Evolutionary conservation across 768 basidiomycete species (phyloP), one percentile per base, ranked within the genome.

Genomic region (Cystobasidium onofrii): DNA sequence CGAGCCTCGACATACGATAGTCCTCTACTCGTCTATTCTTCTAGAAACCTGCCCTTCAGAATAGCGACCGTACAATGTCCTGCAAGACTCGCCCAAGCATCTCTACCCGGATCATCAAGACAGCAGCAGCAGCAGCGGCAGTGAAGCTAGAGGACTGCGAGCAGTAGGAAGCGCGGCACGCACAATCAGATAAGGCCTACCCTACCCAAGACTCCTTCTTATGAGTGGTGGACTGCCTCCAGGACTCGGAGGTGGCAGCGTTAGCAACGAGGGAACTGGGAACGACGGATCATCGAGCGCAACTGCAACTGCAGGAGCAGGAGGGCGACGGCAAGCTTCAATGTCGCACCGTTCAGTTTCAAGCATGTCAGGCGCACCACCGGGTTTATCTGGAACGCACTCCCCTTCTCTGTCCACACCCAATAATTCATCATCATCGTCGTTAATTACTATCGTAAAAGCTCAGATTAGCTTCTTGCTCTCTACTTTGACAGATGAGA

Each of bases 401-500:
- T 41, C 36, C 23, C 69, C 69, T 34, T 60, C 69, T 6, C 23
- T 17, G 15, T 33, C 33, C 23, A 33, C 61, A 44, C 25, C 41
- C 9, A 29, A 31, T 7, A 25, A 46, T 10, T 60, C 54, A 12
- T 23, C 25, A n/a, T 23, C 25, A n/a, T 71, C 69, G 6, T 54
- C 46, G 15, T 46, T 71, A 31, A 27, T 71, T 20, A 71, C 69
- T 9, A 81, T 81, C 44, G 81, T 82, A 54, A 81, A 81, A 75
- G 83, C 78, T 15, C 78, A 99, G 85, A 94, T 99, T 80, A 93
- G 95, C 77, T 98, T 99, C 83, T 86, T 97, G 73, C 86, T 99
- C 77, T 92, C 91, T 33, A 97, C 92, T 31, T 87, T 98, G 75
- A 92, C 91, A 74, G 95, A 98, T 83, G 95, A 98, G 79, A 93